Evolutionary conservation across 495 filamentous ascomycete species (phyloP).

Genomic region (Immersiella caudata): DNA sequence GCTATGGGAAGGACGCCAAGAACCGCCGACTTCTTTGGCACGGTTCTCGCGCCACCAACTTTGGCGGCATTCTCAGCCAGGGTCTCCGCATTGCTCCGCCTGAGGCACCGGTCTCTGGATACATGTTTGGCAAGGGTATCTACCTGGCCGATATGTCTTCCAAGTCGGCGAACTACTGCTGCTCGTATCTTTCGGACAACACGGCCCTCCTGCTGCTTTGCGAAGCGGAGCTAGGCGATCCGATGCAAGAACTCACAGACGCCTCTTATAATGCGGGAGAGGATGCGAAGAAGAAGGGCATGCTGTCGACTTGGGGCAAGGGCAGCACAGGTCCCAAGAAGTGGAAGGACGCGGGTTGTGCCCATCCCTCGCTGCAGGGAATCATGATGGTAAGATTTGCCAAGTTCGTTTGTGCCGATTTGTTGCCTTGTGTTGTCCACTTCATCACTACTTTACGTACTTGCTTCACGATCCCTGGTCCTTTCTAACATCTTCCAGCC

Average conservation of each 20-base stretch:
- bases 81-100: conserved; percentile 86
- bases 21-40: conserved; percentile 84
- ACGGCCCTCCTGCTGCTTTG: conserved; percentile 69
- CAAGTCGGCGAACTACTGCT: conserved; percentile 79
- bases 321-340: conserved; percentile 60
- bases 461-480: too few species aligned
- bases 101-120: conserved; percentile 75
- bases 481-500: conserved; percentile 43
- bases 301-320: conserved; percentile 66
- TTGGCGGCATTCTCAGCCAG: conserved; percentile 79
- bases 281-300: conserved; percentile 59
- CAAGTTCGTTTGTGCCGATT: too few species aligned
- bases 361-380: conserved; percentile 64
- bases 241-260: conserved; percentile 60
- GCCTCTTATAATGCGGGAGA: conserved; percentile 64
- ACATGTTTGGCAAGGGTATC: conserved; percentile 86
- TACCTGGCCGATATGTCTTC: conserved; percentile 82
- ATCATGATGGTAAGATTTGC: conserved; percentile 60
- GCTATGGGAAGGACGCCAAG: conserved; percentile 42
- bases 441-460: too few species aligned
- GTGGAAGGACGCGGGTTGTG: conserved; percentile 76
- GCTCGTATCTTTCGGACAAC: conserved; percentile 45
- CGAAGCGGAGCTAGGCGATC: conserved; percentile 76
- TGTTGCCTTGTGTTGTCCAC: too few species aligned
- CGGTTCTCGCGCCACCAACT: conserved; percentile 77